A percentile compares a stretch with the other conserved stretches of the same genome.
phyloP scores from a whole-genome alignment of 2,329 filamentous ascomycete genomes.

The Thielaviopsis ethacetica region DNA sequence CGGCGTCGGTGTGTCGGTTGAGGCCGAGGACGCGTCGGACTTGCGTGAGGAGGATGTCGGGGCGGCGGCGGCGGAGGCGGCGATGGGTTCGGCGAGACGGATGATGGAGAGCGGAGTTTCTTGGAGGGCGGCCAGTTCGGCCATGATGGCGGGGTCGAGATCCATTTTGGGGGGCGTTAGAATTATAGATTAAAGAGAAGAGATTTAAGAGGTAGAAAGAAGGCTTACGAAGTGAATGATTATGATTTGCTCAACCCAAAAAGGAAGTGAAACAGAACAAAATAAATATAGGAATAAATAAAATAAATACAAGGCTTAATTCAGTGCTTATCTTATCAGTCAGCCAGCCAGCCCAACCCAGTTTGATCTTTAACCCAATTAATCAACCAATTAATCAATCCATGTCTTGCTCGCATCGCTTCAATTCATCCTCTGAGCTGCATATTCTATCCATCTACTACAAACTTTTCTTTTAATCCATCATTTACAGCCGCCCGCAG shows the following conservation, averaged over 20 bases:
- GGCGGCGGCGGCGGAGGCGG: slow-evolving; percentile 28
- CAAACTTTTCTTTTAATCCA: too few relatives aligned
- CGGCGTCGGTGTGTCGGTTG: slow-evolving; percentile 52
- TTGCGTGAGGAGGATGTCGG: slow-evolving; percentile 29
- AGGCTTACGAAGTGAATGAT: too few relatives aligned
- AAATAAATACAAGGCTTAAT: neutral
- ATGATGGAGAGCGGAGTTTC: slow-evolving; percentile 52
- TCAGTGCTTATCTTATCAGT: neutral
- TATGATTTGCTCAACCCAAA: neutral
- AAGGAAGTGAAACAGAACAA: neutral
- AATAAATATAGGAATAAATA: neutral
- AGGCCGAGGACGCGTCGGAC: slow-evolving; percentile 54
- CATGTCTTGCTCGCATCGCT: neutral
- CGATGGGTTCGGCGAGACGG: slow-evolving; percentile 59
- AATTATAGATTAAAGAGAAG: neutral
- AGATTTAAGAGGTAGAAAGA: too few relatives aligned
- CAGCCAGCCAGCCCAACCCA: too few relatives aligned
- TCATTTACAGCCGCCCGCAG: too few relatives aligned
- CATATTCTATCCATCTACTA: neutral
- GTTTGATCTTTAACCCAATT: neutral
- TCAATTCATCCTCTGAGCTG: neutral
- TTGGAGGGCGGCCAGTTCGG: slow-evolving; percentile 36
- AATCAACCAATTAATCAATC: neutral
- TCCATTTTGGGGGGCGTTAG: neutral
- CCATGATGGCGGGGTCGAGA: slow-evolving; percentile 26